These are phyloP conservation scores for Tritrichomonas musculus DNA, from an alignment of 208 protist genomes.

Conservation along the genomic window DNA sequence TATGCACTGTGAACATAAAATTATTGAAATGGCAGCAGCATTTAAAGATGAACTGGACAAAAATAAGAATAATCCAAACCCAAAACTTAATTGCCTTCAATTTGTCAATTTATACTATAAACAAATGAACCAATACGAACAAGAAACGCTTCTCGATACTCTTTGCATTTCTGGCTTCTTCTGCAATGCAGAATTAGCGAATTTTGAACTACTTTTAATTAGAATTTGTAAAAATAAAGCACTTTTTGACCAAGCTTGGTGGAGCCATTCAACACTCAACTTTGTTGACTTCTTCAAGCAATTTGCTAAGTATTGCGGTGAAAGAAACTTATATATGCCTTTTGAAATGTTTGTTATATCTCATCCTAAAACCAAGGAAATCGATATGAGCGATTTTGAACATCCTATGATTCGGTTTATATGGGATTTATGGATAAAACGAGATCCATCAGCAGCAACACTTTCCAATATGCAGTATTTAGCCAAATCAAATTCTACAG, in stretches of 20 bases:
- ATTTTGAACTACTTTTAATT: not conserved
- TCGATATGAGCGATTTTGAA: not conserved
- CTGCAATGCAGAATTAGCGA: not conserved
- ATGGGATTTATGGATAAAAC: constrained; percentile 24
- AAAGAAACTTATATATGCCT: not conserved
- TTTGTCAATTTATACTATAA: not conserved
- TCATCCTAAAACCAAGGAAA: not conserved
- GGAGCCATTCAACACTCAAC: not conserved
- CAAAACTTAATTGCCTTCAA: not conserved
- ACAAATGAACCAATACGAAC: not conserved
- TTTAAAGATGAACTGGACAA: not conserved
- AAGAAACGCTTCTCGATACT: not conserved
- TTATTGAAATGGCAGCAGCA: not conserved
- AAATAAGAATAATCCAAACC: not conserved
- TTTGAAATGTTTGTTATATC: constrained; percentile 6
- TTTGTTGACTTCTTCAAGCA: not conserved
- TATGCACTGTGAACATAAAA: not conserved
- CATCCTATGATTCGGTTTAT: not conserved
- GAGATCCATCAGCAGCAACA: not conserved
- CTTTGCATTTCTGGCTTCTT: not conserved
- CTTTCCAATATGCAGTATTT: not conserved
- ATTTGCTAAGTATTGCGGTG: not conserved
- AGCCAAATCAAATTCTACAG: not conserved
- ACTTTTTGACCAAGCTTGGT: not conserved
- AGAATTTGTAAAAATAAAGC: constrained; percentile 15